Percentiles rank a stretch among this genome's conserved stretches.
These are phyloP conservation scores for Dichomitus squalens DNA, from an alignment of 1,284 basidiomycete species.

Conservation along the genomic window DNA sequence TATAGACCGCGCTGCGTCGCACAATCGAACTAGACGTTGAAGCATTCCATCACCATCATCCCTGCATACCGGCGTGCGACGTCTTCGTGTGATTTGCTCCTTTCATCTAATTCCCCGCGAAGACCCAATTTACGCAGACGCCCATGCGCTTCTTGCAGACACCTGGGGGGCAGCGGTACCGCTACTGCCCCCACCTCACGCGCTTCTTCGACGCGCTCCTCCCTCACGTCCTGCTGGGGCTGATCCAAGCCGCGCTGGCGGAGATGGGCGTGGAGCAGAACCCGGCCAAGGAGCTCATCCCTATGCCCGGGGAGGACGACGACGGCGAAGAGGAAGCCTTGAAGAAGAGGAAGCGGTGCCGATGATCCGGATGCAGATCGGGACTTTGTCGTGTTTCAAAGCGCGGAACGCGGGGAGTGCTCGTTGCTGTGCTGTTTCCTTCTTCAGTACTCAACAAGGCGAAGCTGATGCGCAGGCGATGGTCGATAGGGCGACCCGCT, in stretches of 20 bases:
- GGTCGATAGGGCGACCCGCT: slow-evolving; percentile 67
- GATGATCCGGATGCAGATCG: slow-evolving; percentile 54
- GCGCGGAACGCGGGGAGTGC: slow-evolving; percentile 61
- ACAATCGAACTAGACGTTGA: background rate
- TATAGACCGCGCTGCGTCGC: slow-evolving; percentile 8
- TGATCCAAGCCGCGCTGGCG: slow-evolving; percentile 55
- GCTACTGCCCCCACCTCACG: slow-evolving; percentile 72
- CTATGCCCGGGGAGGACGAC: slow-evolving; percentile 6
- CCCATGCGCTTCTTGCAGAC: slow-evolving; percentile 52
- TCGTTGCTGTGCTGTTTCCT: slow-evolving; percentile 27
- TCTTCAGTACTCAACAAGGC: background rate
- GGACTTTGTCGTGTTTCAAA: slow-evolving; percentile 72
- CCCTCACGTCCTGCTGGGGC: slow-evolving; percentile 51
- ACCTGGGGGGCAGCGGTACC: slow-evolving; percentile 65
- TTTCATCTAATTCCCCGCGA: too few relatives aligned
- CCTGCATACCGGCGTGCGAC: too few relatives aligned
- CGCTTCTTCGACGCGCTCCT: slow-evolving; percentile 69
- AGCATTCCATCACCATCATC: background rate
- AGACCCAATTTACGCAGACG: slow-evolving; percentile 60
- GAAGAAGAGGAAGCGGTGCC: slow-evolving; percentile 18
- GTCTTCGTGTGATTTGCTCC: too few relatives aligned
- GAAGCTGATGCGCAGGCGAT: background rate
- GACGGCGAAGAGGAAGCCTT: slow-evolving; percentile 11
- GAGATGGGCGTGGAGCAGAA: slow-evolving; percentile 54
- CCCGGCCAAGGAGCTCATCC: slow-evolving; percentile 30